Conservation (phyloP, 164 flowering plant genomes). For the grape (Vitis vinifera) region DNA sequence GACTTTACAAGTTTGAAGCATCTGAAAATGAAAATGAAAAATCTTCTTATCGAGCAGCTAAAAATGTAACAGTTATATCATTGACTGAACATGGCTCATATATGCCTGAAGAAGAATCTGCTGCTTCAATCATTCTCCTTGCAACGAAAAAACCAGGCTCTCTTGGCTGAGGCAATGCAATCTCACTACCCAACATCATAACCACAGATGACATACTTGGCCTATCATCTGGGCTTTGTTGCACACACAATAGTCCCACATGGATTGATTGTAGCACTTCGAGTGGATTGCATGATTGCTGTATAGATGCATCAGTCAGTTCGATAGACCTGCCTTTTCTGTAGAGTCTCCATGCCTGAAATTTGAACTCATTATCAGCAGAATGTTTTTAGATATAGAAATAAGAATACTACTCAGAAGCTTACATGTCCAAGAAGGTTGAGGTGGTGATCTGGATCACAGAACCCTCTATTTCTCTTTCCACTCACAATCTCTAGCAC, state of each 20-base stretch:
- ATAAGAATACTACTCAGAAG: too few relatives aligned
- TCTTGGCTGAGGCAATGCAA: slow-evolving; percentile 4
- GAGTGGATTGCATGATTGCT: not conserved
- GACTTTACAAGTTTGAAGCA: too few relatives aligned
- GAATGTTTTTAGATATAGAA: too few relatives aligned
- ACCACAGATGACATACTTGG: slow-evolving; percentile 12
- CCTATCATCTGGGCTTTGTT: not conserved
- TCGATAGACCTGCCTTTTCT: not conserved
- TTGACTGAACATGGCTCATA: not conserved
- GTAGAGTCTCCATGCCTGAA: not conserved
- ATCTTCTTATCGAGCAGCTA: not conserved
- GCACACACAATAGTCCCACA: slow-evolving; percentile 4
- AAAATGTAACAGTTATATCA: not conserved
- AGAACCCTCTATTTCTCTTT: too few relatives aligned
- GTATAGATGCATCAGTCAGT: not conserved
- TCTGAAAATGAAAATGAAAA: too few relatives aligned
- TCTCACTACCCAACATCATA: slow-evolving; percentile 5
- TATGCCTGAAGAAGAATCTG: not conserved
- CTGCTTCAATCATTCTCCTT: not conserved
- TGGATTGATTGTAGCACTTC: slow-evolving; percentile 7
- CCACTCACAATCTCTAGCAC: too few relatives aligned
- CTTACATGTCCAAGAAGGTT: too few relatives aligned
- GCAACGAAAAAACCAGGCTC: slow-evolving; percentile 5
- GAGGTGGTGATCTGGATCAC: too few relatives aligned
- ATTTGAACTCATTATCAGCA: too few relatives aligned